Evolutionary conservation across 495 filamentous ascomycete species (phyloP), one percentile per base, ranked within the genome.

Genomic region (Penicillium lagena): DNA sequence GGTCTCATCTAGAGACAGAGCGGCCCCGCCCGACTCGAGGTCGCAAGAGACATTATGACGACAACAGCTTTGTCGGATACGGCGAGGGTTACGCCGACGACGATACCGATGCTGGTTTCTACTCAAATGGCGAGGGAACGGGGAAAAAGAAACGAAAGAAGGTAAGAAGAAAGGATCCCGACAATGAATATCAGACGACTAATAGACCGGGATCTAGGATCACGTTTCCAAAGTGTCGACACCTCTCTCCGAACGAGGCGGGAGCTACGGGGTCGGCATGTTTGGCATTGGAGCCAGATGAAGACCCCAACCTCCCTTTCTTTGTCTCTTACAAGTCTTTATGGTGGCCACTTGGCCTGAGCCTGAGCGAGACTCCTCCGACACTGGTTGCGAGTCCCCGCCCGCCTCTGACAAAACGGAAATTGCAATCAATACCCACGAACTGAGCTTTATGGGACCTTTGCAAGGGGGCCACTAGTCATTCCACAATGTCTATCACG

Each of bases 41-140:
- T 29, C 82, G 79, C 52, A 85, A 85, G 64, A 70, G 84, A 49
- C 68, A 79, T 50, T 87, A 87, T 55, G 76, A 81, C 54, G 84
- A 86, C 28, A 67, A 67, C 36, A 82, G 78, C 51, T 87, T 82
- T 57, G 77, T 77, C 41, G 84, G 84, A 5, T 88, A 87, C 49
- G 77, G 73, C 39, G 82, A 85, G 65, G 82, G 78, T 9, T 82
- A 66, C 57, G 67, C 68, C 9, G 78, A 81, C 55, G 79, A 81
- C 42, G 77, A 80, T 46, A 76, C 76, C 40, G 79, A 78, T 15
- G 63, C 69, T 42, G 67, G 60, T 36, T 66, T 72, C 45, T 68
- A 69, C 46, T 72, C 68, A 37, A 67, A 67, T 45, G 56, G 66
- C 47, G 71, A 72, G 49, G 70, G 67, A 42, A 54, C 58, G n/a